phyloP scores from a whole-genome alignment of 345 rosid genomes.

The Toxicodendron radicans region DNA sequence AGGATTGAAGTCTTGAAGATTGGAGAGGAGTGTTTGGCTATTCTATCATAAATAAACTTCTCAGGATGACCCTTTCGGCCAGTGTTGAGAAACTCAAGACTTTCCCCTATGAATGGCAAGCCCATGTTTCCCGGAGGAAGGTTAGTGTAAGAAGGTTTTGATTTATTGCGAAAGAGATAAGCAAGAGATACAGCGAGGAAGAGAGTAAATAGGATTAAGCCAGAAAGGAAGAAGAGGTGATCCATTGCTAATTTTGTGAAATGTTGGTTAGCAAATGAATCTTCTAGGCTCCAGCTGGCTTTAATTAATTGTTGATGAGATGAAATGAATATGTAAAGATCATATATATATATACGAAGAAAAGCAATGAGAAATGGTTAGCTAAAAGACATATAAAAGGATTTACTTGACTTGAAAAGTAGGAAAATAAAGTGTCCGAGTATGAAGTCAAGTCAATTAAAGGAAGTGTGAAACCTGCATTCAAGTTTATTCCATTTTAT shows the following conservation, averaged over 20 bases:
- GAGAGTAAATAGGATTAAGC: background rate
- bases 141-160: constrained; percentile 1
- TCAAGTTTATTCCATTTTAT: background rate
- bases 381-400: background rate
- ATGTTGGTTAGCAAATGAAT: background rate
- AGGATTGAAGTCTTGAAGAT: constrained; percentile 41
- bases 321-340: background rate
- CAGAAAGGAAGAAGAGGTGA: constrained; percentile 4
- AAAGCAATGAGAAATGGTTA: background rate
- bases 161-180: background rate
- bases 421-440: background rate
- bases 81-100: constrained; percentile 34
- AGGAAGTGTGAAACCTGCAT: too few species aligned
- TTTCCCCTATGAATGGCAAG: constrained; percentile 42
- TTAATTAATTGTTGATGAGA: background rate
- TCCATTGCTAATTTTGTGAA: background rate
- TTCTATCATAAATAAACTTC: constrained; percentile 47
- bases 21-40: constrained; percentile 30
- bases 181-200: constrained; percentile 1
- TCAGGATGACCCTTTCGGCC: constrained; percentile 48
- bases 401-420: background rate
- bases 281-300: too few species aligned
- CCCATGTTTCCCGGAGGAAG: constrained; percentile 51
- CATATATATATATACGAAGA: background rate
- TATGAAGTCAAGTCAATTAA: background rate